Evolutionary conservation across 331 rosid species (phyloP), one percentile per base, ranked within the genome.

Genomic region (Rhamnella rubrinervis): DNA sequence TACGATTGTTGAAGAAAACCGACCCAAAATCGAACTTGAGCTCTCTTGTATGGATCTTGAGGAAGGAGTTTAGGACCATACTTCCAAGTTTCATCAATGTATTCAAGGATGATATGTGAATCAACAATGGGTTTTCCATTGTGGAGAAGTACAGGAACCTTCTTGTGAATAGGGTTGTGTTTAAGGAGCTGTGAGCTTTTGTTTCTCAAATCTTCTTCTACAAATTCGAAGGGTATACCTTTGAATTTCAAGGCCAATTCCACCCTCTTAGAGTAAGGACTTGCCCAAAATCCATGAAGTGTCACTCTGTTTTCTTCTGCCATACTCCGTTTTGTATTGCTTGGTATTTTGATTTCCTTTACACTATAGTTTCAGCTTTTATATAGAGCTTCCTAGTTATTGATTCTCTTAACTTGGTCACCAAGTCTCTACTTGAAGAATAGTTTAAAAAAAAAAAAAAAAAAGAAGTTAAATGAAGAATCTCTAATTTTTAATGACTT

Each of bases 161-260:
- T 71, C 68, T 70, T 52, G 63, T 71, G 65, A 65, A 65, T 31
- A 14, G 72, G 68, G 40, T 49, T 77, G 4, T 56, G 28, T n/a
- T 59, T 57, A 21, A 39, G 50, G 39, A 77, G 76, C 51, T 35
- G 19, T 26, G 68, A 26, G 41, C 63, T 70, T 51, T 71, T 77
- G 63, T 70, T 77, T n/a, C 4, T 39, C 31, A 77, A 46, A 64
- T 77, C 76, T 65, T 65, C 76, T 38, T 77, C 76, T 26, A 70
- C 72, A 14, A 47, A 77, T 7, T 77, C 64, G 17, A 63, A 77
- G 15, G 76, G 56, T 44, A 77, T 70, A 35, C 40, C 78, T 14
- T 59, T 67, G 47, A 74, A 41, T 67, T 14, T 67, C 3, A 51
- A 55, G 1, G 73, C 78, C 17, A 66, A 35, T 17, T 66, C 56